Evolutionary conservation across 1,139 yeast species (phyloP).

Genomic region (Yarrowia galli): DNA sequence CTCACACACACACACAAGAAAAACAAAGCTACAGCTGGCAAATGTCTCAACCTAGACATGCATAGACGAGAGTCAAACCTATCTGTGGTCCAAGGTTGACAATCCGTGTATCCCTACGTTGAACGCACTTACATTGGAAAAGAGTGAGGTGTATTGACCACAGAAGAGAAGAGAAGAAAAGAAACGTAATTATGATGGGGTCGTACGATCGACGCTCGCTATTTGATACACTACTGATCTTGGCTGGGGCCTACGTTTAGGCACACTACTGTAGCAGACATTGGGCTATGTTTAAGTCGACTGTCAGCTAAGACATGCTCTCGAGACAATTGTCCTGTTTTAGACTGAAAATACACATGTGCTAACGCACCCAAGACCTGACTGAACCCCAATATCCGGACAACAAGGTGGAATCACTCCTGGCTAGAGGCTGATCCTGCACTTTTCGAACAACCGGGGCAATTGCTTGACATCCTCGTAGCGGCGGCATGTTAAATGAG

Average conservation of each 20-base stretch:
- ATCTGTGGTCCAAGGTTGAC: constrained; percentile 10
- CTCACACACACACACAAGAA: too few relatives aligned
- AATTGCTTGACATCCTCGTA: neutral
- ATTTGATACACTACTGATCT: too few relatives aligned
- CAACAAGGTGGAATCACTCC: neutral
- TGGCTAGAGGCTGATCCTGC: neutral
- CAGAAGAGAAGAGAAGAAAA: too few relatives aligned
- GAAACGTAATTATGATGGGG: neutral
- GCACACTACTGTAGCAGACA: too few relatives aligned
- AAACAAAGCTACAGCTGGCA: neutral
- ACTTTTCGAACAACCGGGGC: neutral
- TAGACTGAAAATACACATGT: neutral
- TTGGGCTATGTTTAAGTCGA: neutral
- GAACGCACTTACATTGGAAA: neutral
- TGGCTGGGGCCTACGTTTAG: too few relatives aligned
- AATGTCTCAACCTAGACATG: constrained; percentile 28
- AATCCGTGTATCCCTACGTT: neutral
- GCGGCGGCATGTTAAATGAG: too few relatives aligned
- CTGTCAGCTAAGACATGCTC: constrained; percentile 9
- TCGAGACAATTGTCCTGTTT: constrained; percentile 6
- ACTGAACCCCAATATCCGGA: neutral
- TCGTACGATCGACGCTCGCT: constrained; percentile 6
- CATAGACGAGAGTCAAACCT: constrained; percentile 27
- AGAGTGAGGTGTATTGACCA: neutral
- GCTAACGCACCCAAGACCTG: neutral